Percentiles rank a stretch among this genome's conserved stretches.
Evolutionary conservation across 345 rosid genomes (phyloP).

Genomic region (Orychophragmus violaceus): DNA sequence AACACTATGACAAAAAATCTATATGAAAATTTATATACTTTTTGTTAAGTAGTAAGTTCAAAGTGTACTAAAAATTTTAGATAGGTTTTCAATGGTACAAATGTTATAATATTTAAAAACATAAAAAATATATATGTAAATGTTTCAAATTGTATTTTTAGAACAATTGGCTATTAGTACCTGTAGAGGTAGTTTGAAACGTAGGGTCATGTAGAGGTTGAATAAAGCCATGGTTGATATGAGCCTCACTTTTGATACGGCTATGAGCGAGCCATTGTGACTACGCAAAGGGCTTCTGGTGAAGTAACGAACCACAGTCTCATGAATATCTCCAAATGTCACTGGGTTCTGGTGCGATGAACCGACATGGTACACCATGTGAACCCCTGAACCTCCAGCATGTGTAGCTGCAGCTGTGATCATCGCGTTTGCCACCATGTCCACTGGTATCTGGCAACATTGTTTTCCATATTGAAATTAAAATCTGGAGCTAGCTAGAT

Average conservation of each 20-base stretch:
- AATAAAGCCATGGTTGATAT: constrained; percentile 21
- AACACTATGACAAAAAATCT: background rate
- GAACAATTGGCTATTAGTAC: background rate
- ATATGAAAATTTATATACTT: no score
- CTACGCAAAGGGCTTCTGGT: constrained; percentile 19
- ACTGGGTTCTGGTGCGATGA: constrained; percentile 26
- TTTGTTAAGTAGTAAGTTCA: no score
- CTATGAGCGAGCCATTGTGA: constrained; percentile 15
- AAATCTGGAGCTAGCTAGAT: background rate
- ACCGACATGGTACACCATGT: constrained; percentile 28
- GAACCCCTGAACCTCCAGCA: constrained; percentile 6
- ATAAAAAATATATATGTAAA: background rate
- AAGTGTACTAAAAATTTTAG: no score
- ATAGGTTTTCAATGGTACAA: background rate
- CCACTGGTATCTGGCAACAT: constrained; percentile 28
- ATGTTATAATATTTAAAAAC: background rate
- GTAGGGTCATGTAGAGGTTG: constrained; percentile 20
- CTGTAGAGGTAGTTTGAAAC: constrained; percentile 30
- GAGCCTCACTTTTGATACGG: constrained; percentile 9
- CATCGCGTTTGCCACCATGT: constrained; percentile 33
- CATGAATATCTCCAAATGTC: constrained; percentile 7
- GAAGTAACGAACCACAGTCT: constrained; percentile 17
- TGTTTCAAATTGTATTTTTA: background rate
- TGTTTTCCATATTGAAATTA: constrained; percentile 1
- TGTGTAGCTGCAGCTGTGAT: constrained; percentile 12